Evolutionary conservation across 2,329 filamentous ascomycete genomes (phyloP).

Genomic region (Talaromyces sp.): DNA sequence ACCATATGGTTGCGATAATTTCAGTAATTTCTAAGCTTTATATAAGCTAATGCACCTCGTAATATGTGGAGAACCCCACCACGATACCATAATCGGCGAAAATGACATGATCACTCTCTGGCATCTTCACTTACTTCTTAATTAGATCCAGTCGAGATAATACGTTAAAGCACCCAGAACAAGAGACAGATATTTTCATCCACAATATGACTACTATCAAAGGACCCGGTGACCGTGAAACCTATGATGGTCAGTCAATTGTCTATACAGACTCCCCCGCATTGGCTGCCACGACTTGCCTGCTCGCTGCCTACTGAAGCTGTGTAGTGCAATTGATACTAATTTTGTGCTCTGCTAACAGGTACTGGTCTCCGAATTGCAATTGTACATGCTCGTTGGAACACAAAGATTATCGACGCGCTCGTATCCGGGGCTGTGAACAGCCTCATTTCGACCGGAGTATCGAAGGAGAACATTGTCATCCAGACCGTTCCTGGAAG

Average conservation of each 20-base stretch:
- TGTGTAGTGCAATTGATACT: background rate
- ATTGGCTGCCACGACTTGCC: background rate
- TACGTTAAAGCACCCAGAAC: background rate
- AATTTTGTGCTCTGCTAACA: slow-evolving; percentile 16
- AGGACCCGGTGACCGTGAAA: slow-evolving; percentile 59
- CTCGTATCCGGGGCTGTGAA: slow-evolving; percentile 77
- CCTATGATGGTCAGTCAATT: slow-evolving; percentile 51
- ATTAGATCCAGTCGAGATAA: background rate
- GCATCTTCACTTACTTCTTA: background rate
- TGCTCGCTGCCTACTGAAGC: background rate
- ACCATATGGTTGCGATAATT: background rate
- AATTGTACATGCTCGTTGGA: slow-evolving; percentile 97
- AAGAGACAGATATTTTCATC: background rate
- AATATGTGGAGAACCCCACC: slow-evolving; percentile 5
- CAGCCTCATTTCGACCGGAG: slow-evolving; percentile 72
- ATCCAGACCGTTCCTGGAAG: slow-evolving; percentile 86
- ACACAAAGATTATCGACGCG: slow-evolving; percentile 78
- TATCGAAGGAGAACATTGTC: slow-evolving; percentile 83
- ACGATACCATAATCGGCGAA: background rate
- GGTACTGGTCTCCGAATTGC: slow-evolving; percentile 79
- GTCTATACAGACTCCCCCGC: slow-evolving; percentile 2
- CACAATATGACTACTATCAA: slow-evolving; percentile 55
- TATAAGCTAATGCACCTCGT: background rate
- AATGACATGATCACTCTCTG: background rate
- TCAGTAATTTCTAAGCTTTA: background rate